Evolutionary conservation across 108 stramenopile species (phyloP), one percentile per base, ranked within the genome.

Genomic region (Cyclotella cryptica): DNA sequence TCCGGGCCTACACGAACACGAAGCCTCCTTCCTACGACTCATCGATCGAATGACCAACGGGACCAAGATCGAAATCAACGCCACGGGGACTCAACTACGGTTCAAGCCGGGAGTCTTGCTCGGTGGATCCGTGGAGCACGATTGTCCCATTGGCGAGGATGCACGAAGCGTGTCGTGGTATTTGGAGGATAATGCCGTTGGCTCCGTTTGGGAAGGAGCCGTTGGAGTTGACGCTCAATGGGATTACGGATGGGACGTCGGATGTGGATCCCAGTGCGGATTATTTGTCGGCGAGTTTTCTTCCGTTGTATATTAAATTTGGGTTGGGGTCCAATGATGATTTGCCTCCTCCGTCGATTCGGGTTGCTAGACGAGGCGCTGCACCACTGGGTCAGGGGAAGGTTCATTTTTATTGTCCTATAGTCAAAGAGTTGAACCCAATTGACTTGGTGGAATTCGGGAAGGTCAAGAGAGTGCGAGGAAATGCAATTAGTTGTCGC

Each of bases 31-130:
- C 68, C 66, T 96, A 45, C 87, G 97, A 26, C 77, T 99, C 24
- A 40, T 99, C 28, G 98, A 99, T 68, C 80, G 82, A 54, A 88
- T 99, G 81, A 98, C 98, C 54, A 98, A 98, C 77, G 99, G 99
- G 4, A 93, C 91, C 9, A 77, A 84, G 54, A 91, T 99, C 29
- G 98, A 98, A 75, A 99, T 99, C 84, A 99, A 99, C 78, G 90
- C 90, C 44, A 99, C 99, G 0, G 99, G 99, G 26, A 99, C 99
- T 24, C 91, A 92, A 68, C 76, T 99, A 7, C 77, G 94, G 53
- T 98, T 98, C 66, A 77, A 78, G 30, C 99, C 99, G 10, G 99
- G 99, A 28, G 85, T 97, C 41, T 66, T 99, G 70, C 49, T 90
- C 58, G 98, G 98, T 12, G 99, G 99, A 22, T 74, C 82, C 4